Evolutionary conservation across 176 grass and related monocot genomes (phyloP), one percentile per base, ranked within the genome.

Genomic region (Microstegium vimineum): DNA sequence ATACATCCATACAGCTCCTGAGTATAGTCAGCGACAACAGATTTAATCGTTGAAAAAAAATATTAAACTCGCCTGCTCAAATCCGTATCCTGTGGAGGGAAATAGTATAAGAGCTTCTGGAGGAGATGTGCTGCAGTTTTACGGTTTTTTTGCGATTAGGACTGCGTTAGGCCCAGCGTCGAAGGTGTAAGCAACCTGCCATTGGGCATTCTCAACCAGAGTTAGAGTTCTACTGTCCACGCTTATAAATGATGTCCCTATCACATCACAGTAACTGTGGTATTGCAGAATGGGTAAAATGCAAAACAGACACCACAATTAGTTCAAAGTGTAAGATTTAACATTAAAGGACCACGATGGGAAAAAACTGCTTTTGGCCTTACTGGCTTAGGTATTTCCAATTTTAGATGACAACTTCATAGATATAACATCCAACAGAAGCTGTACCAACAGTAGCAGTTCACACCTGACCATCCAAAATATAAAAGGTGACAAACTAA

Each of bases 151-250:
- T 80, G 93, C 71, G 81, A 98, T 90, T 31, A 98, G 33, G 40
- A 98, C 95, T 16, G 91, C 93, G 37, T 99, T 95, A 12, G 96
- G 96, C 74, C 93, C 96, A 14, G 96, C 96, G 81, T 99, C 96
- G 16, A 99, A 99, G 16, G 96, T 99, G 85, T 95, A 95, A 2
- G 91, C 96, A 25, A 90, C 91, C 96, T 99, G 77, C 26, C 57
- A 81, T 64, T 81, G 25, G 17, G 69, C 26, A 56, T 64, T 32
- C 20, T 5, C 66, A 36, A 47, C n/a, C 0, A 1, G 10, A 74
- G 79, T 88, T 79, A 84, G 47, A 69, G 42, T 17, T 65, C 12
- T 56, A 10, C 22, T 52, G 18, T 31, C 26, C 57, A 51, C 47
- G 40, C 30, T 69, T 11, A 67, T 45, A 52, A 74, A 75, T 62